These are phyloP conservation scores for Pichia pseudocactophila DNA, from an alignment of 805 yeast genomes.

Conservation along the genomic window DNA sequence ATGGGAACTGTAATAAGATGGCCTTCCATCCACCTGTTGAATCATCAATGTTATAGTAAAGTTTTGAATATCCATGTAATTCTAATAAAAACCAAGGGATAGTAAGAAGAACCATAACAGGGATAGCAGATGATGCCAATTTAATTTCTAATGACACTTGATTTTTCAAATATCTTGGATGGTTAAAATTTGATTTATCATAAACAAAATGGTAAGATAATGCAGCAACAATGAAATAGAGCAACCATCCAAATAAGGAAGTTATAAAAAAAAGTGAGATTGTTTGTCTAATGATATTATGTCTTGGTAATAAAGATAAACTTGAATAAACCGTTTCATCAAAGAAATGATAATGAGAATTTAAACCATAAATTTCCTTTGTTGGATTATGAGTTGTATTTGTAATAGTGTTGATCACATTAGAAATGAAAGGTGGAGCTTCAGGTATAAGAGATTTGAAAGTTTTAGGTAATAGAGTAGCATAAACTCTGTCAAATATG, in stretches of 20 bases:
- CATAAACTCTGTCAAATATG: constrained; percentile 66
- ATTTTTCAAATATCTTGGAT: constrained; percentile 91
- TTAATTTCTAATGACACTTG: constrained; percentile 80
- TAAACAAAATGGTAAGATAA: constrained; percentile 72
- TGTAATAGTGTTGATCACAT: constrained; percentile 16
- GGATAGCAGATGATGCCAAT: constrained; percentile 75
- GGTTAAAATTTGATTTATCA: constrained; percentile 86
- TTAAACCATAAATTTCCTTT: constrained; percentile 34
- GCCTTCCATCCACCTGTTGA: constrained; percentile 63
- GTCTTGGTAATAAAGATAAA: constrained; percentile 64
- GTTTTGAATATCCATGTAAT: constrained; percentile 69
- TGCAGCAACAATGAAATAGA: constrained; percentile 69
- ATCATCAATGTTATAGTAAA: constrained; percentile 59
- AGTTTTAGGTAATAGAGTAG: constrained; percentile 54
- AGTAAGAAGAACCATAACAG: constrained; percentile 79
- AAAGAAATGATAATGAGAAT: constrained; percentile 44
- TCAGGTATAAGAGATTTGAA: constrained; percentile 30
- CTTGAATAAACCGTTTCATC: constrained; percentile 48
- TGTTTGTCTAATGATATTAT: constrained; percentile 62
- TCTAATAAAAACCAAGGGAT: constrained; percentile 87
- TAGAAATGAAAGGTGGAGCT: constrained; percentile 19
- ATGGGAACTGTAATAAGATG: constrained; percentile 56
- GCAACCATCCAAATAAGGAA: constrained; percentile 76
- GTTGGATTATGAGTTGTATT: constrained; percentile 21
- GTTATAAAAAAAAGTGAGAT: constrained; percentile 60